Conservation (phyloP, 108 stramenopile species). For the Mediolabrus comicus region DNA sequence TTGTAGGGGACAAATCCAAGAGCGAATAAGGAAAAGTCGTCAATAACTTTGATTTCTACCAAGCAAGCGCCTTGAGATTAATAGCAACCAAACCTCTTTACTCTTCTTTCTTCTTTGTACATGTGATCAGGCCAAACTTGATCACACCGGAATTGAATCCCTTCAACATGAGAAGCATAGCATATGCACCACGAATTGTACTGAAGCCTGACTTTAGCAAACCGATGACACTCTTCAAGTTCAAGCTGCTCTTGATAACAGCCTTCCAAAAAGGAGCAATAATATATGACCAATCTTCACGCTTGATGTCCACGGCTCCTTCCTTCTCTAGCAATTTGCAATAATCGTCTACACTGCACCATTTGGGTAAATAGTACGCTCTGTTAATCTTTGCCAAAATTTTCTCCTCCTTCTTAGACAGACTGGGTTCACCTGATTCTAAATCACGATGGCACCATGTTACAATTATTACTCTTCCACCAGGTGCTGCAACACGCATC, state of each 20-base stretch:
- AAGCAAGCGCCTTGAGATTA: too few relatives aligned
- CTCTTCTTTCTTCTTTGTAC: slow-evolving; percentile 62
- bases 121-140: slow-evolving; percentile 88
- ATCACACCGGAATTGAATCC: slow-evolving; percentile 85
- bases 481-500: slow-evolving; percentile 76
- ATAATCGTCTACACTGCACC: slow-evolving; percentile 87
- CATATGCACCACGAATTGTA: slow-evolving; percentile 82
- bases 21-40: too few relatives aligned
- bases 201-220: slow-evolving; percentile 76
- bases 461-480: slow-evolving; percentile 87
- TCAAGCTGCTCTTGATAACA: slow-evolving; percentile 81
- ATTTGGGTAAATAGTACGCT: slow-evolving; percentile 89
- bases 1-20: too few relatives aligned
- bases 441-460: slow-evolving; percentile 96
- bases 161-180: slow-evolving; percentile 84
- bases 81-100: neutral
- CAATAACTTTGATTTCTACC: too few relatives aligned
- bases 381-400: slow-evolving; percentile 85
- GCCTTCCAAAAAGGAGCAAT: slow-evolving; percentile 97
- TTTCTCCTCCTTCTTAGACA: slow-evolving; percentile 72
- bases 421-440: slow-evolving; percentile 67
- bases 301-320: slow-evolving; percentile 63
- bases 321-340: slow-evolving; percentile 65
- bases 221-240: slow-evolving; percentile 69
- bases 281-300: slow-evolving; percentile 90